Evolutionary conservation across 768 basidiomycete genomes (phyloP).

Genomic region (Lentinula sp.): DNA sequence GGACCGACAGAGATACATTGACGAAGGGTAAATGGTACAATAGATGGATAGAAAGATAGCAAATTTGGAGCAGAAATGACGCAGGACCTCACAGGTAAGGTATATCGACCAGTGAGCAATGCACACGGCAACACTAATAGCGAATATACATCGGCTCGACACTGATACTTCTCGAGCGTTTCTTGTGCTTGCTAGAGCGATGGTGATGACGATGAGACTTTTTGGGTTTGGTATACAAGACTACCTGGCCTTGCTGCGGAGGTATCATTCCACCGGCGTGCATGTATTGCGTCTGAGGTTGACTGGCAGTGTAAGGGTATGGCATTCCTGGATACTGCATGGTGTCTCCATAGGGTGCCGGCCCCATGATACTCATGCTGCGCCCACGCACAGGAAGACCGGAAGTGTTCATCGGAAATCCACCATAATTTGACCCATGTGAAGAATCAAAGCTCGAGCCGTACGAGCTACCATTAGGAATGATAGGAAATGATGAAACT

Average conservation of each 20-base stretch:
- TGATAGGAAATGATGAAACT: slow-evolving; percentile 11
- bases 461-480: neutral
- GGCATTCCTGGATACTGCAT: slow-evolving; percentile 18
- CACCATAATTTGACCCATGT: neutral
- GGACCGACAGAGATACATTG: too few species aligned
- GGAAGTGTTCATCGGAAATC: neutral
- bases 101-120: too few species aligned
- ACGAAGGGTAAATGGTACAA: neutral
- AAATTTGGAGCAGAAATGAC: neutral
- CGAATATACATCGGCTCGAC: neutral
- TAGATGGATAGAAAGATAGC: neutral
- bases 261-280: slow-evolving; percentile 13
- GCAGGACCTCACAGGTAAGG: neutral
- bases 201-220: slow-evolving; percentile 26
- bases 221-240: slow-evolving; percentile 17
- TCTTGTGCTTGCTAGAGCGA: slow-evolving; percentile 12
- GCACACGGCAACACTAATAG: neutral
- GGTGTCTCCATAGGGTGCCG: slow-evolving; percentile 1
- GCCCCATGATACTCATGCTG: slow-evolving; percentile 2
- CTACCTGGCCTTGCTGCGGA: slow-evolving; percentile 19
- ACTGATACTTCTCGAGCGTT: slow-evolving; percentile 21
- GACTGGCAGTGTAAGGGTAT: slow-evolving; percentile 7
- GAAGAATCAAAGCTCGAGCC: neutral
- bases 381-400: slow-evolving; percentile 1
- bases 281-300: slow-evolving; percentile 11